Base-by-base conservation (phyloP, 106 monocot species). In the Acanthochlamys bracteata region DNA sequence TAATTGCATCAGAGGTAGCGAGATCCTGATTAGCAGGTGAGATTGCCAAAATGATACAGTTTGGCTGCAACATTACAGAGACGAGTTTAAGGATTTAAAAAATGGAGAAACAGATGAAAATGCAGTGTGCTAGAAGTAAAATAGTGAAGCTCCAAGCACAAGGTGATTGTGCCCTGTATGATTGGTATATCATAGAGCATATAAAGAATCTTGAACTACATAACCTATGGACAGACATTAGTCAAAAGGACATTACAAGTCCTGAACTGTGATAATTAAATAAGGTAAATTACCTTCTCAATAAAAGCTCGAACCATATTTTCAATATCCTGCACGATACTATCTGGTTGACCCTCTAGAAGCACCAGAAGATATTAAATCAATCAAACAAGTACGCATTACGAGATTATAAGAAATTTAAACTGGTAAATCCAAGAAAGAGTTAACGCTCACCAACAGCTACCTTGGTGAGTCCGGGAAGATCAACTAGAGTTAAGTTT, bases 1-100 rank as follows among this genome's bases (percentile, higher is more conserved):
- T 92, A 25, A 92, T 92, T 20, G 92, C 86, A 81, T 92, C 92
- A 45, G 86, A 92, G 19, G 92, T 92, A 63, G 92, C 92, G 72
- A 92, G 86, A 73, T 92, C 92, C 69, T 92, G 92, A 79, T 92
- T 92, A 57, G 92, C 92, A 41, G 92, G 92, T 72, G 92, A 92
- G 70, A 92, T 84, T 52, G 92, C 92, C 22, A 92, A 59, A 82
- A 92, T 92, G 53, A 92, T 79, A 69, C 86, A 87, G 66, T 92
- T 92, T 43, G 92, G 92, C 92, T 92, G 73, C 55, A 81, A 21
- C 42, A 2, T 54, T 8, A 54, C 56, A 69, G 51, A 39, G 46
- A 57, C 73, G 46, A 40, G 41, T 49, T 10, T 53, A 49, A 64
- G 42, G 13, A 4, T 33, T 33, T 33, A 33, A 33, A 33, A 33